Base-by-base conservation (phyloP, 495 filamentous ascomycete genomes). In the Evernia prunastri region DNA sequence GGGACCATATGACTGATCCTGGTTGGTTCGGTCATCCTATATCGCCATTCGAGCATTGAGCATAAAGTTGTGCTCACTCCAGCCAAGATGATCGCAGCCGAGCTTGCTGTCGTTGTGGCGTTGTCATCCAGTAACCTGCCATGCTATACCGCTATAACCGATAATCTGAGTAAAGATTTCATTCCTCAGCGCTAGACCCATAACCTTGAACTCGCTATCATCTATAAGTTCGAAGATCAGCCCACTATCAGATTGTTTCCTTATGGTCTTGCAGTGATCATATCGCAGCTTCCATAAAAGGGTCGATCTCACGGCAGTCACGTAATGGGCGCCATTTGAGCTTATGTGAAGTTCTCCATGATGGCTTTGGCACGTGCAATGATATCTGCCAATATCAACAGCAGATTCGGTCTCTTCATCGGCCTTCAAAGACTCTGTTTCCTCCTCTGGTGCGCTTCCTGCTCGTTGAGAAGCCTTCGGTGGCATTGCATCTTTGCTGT, bases 91-190 rank as follows among this genome's bases (percentile, higher is more conserved):
- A 23, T 49, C 10, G 3, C 20, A 13, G 9, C 1, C 45, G 12
- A 25, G 0, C 1, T 49, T 49, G n/a, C 45, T 25, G 4, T 49
- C 18, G 27, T 8, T 18, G 29, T 17, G 33, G 12, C 13, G 3
- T 31, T 25, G 17, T 63, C 60, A 63, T 17, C 27, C 47, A 56
- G 31, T 63, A 35, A 68, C 58, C 59, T 72, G 67, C 70, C 70
- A 74, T 36, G 60, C 59, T 13, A 68, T 10, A 7, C 63, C 65
- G 63, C 69, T 72, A 59, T 68, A 72, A 1, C 69, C 72, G 27
- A 71, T 59, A 18, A 74, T 63, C 11, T 70, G 60, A 56, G 68
- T 71, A 33, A 74, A 71, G 8, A 68, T 63, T 39, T 74, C 67
- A 57, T 72, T 65, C 56, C 70, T 67, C 1, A 42, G 49, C 36